Percentiles rank a stretch among this genome's conserved stretches.
Conservation (phyloP, 192 early-diverging fungal genomes). For the Coemansia sp. region DNA sequence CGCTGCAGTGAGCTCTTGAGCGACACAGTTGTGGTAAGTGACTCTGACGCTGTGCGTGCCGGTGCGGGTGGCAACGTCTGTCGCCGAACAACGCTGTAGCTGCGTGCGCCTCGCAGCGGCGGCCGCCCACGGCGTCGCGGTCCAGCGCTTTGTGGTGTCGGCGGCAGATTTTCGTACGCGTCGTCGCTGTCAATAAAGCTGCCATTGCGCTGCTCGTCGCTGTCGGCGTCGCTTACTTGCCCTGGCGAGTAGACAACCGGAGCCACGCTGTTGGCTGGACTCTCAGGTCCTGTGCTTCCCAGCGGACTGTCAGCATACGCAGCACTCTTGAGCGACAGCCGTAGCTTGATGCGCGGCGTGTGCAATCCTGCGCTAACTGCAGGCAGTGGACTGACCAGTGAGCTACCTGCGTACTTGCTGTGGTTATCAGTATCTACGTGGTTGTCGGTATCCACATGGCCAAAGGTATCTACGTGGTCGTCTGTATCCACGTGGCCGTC, state of each 20-base stretch:
- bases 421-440: no score
- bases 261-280: slow-evolving; percentile 18
- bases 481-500: slow-evolving; percentile 11
- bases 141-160: background rate
- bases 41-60: background rate
- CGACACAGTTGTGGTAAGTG: slow-evolving; percentile 39
- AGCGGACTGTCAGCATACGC: slow-evolving; percentile 1
- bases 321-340: slow-evolving; percentile 39
- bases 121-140: slow-evolving; percentile 39
- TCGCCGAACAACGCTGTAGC: background rate
- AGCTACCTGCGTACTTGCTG: no score
- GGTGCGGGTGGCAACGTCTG: slow-evolving; percentile 12
- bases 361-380: background rate
- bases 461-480: no score
- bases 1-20: slow-evolving; percentile 65
- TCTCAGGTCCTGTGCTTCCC: slow-evolving; percentile 15
- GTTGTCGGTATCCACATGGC: no score
- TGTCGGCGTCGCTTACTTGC: slow-evolving; percentile 26
- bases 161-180: background rate
- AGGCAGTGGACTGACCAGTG: no score
- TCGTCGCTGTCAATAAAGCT: slow-evolving; percentile 2
- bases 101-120: slow-evolving; percentile 22
- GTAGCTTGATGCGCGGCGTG: slow-evolving; percentile 42
- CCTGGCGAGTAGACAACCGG: slow-evolving; percentile 26
- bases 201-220: slow-evolving; percentile 16